These are phyloP conservation scores for Solanum ossicruentum DNA, from an alignment of 257 asterid genomes.

Conservation along the genomic window DNA sequence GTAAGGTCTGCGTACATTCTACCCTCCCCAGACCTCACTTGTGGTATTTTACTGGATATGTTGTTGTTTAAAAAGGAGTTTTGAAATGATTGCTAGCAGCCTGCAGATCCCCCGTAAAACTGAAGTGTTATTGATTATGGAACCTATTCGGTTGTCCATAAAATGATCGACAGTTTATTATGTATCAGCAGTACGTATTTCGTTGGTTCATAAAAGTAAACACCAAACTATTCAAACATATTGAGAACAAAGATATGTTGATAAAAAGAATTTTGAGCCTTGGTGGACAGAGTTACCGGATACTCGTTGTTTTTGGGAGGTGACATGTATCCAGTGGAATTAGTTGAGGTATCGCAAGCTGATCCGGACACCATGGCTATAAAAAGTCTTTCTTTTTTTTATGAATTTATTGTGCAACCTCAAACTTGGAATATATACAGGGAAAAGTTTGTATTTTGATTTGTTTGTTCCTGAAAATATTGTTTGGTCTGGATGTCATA, in stretches of 20 bases:
- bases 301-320: neutral
- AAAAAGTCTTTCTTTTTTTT: neutral
- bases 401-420: neutral
- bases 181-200: neutral
- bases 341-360: neutral
- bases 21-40: no score
- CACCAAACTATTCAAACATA: neutral
- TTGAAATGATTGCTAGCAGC: neutral
- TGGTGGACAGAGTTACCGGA: neutral
- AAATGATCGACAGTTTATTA: neutral
- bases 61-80: neutral
- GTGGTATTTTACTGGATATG: no score
- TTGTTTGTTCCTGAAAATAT: neutral
- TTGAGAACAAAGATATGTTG: neutral
- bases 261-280: neutral
- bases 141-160: neutral
- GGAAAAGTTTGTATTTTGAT: neutral
- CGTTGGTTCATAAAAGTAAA: neutral
- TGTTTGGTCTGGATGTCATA: neutral
- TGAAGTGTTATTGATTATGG: neutral
- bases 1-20: no score
- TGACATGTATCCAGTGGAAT: neutral
- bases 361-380: neutral
- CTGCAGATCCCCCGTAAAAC: neutral
- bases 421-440: neutral